Percentiles rank a stretch among this genome's conserved stretches.
Evolutionary conservation across 2,329 filamentous ascomycete species (phyloP).

Genomic region (Xylariaceae sp.): DNA sequence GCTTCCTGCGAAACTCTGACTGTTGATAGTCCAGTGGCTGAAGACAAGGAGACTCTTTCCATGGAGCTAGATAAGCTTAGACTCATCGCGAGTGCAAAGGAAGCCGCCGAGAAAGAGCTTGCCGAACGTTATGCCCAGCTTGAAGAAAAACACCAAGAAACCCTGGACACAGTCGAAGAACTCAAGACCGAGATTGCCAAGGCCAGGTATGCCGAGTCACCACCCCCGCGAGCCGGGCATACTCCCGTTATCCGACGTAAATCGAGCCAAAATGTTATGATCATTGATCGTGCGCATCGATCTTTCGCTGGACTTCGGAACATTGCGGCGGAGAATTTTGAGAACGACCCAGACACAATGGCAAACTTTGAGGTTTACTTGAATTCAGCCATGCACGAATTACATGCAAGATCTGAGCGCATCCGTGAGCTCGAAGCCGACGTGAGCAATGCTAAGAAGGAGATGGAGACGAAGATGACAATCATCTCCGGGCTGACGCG

Average conservation of each 20-base stretch:
- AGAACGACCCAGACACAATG: constrained; percentile 73
- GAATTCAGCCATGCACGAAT: constrained; percentile 86
- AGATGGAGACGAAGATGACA: constrained; percentile 95
- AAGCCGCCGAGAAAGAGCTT: constrained; percentile 67
- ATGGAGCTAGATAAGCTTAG: constrained; percentile 69
- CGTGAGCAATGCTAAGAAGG: constrained; percentile 76
- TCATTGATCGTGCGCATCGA: constrained; percentile 83
- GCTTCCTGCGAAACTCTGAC: constrained; percentile 36
- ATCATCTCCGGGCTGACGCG: constrained; percentile 92
- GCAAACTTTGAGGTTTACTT: constrained; percentile 91
- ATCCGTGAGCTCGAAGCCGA: constrained; percentile 87
- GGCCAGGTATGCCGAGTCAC: constrained; percentile 57
- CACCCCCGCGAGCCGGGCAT: constrained; percentile 58
- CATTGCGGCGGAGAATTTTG: constrained; percentile 81
- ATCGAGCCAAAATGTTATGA: constrained; percentile 82
- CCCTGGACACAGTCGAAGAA: constrained; percentile 81
- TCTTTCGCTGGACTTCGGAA: constrained; percentile 86
- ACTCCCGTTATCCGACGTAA: constrained; percentile 84
- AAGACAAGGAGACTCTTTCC: constrained; percentile 42
- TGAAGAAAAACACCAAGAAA: constrained; percentile 73
- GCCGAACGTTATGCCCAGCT: constrained; percentile 76
- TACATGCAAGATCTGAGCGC: constrained; percentile 79
- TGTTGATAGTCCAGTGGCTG: constrained; percentile 31
- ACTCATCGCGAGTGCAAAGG: constrained; percentile 67
- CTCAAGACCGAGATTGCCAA: constrained; percentile 82